Evolutionary conservation across 1,139 yeast genomes (phyloP), one percentile per base, ranked within the genome.

Genomic region (Kurtzmaniella quercitrusa): DNA sequence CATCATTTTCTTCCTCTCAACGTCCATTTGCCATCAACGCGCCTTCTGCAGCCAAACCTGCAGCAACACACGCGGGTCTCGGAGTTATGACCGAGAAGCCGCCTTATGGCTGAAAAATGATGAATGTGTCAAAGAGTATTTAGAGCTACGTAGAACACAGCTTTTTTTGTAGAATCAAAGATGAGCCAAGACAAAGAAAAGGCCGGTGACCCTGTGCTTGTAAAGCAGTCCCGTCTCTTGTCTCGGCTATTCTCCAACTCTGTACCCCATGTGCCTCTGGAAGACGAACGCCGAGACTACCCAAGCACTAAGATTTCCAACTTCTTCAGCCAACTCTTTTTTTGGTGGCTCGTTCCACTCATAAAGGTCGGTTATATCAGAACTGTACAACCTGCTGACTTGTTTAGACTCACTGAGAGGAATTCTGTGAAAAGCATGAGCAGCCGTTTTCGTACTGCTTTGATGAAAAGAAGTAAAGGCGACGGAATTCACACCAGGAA

Each of bases 331-430:
- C 52, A 57, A 34, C 15, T 64, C 0, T 74, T 81, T 39, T 79
- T 79, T 51, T 61, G 71, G 58, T 85, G 93, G 93, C 67, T 82
- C 37, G 48, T 63, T 15, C 86, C 88, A 0, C 48, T 83, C 2
- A 54, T 85, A 54, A 69, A 64, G 34, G 77, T 75, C 3, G 95
- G 95, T 1, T 86, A 85, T 57, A 72, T 73, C 45, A 71, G 95
- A 53, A 81, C 88, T 0, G 61, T 86, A 31, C 79, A 78, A 42
- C 79, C 81, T 6, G 73, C 77, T 43, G 95, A 86, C 60, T 59
- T 86, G 45, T 85, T 68, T 60, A 63, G 64, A 38, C 67, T 85
- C 44, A 73, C 77, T 12, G 73, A 70, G 10, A 75, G 78, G 17
- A 62, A 79, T 49, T 68, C 74, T 41, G 80, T 84, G 12, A 81